Percentiles rank a stretch among this genome's conserved stretches.
Evolutionary conservation across 1,284 basidiomycete species (phyloP).

Genomic region (Neonothopanus nambi): DNA sequence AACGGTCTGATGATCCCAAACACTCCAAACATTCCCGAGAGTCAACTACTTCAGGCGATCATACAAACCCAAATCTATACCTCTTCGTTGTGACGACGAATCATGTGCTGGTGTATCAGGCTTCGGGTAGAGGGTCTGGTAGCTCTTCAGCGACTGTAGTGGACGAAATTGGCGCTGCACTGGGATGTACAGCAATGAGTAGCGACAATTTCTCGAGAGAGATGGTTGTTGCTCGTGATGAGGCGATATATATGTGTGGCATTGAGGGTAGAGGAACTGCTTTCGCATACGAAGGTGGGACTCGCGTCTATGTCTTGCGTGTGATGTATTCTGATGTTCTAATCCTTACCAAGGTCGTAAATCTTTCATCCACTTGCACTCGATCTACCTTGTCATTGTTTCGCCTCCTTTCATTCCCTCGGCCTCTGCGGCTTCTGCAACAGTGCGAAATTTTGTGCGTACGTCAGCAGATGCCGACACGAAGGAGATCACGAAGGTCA

Average conservation of each 20-base stretch:
- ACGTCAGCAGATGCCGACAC: constrained; percentile 42
- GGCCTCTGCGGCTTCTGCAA: constrained; percentile 66
- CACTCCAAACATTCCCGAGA: constrained; percentile 5
- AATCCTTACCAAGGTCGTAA: constrained; percentile 53
- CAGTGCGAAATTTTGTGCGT: constrained; percentile 71
- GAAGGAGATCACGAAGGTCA: constrained; percentile 67
- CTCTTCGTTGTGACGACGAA: constrained; percentile 91
- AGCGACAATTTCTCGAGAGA: constrained; percentile 54
- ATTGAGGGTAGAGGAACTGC: constrained; percentile 84
- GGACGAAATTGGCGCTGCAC: constrained; percentile 83
- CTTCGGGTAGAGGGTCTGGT: constrained; percentile 75
- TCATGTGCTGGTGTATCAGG: constrained; percentile 76
- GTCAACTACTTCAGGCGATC: constrained; percentile 2
- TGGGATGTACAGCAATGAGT: constrained; percentile 86
- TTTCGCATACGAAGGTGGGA: constrained; percentile 86
- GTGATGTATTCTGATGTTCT: background rate
- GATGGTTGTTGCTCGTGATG: constrained; percentile 87
- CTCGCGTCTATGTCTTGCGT: background rate
- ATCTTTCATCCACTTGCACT: constrained; percentile 68
- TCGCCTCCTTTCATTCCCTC: constrained; percentile 81
- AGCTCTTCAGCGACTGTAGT: constrained; percentile 61
- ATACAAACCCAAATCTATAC: constrained; percentile 50
- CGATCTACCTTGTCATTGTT: constrained; percentile 86
- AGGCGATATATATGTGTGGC: constrained; percentile 89
- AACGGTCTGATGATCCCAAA: background rate